Evolutionary conservation across 305 asterid genomes (phyloP).

Genomic region (Fraxinus nigra): DNA sequence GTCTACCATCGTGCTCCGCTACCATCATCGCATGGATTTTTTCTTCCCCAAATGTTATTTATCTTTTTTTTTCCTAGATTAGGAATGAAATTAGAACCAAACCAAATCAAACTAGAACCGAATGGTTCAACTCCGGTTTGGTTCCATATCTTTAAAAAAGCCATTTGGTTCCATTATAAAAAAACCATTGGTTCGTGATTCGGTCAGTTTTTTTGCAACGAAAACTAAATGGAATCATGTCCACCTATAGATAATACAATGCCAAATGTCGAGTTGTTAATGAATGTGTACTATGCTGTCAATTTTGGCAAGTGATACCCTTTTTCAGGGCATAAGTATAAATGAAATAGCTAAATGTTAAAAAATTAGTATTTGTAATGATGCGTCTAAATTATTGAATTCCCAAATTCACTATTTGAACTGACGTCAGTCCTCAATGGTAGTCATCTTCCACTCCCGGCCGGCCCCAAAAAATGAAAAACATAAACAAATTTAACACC

Average conservation of each 20-base stretch:
- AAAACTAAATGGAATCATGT: background rate
- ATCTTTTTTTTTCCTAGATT: too few relatives aligned
- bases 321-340: background rate
- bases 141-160: background rate
- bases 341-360: background rate
- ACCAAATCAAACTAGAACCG: too few relatives aligned
- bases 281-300: background rate
- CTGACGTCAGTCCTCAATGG: background rate
- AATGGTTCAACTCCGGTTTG: background rate
- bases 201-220: background rate
- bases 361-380: background rate
- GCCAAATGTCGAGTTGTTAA: background rate
- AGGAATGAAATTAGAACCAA: too few relatives aligned
- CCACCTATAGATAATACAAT: background rate
- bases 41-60: background rate
- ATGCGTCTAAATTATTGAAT: background rate
- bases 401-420: background rate
- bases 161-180: background rate
- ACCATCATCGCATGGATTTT: background rate
- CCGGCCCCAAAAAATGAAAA: background rate
- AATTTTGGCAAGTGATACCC: background rate
- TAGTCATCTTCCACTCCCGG: background rate
- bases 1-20: background rate
- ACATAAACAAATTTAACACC: background rate
- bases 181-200: background rate